Evolutionary conservation across 306 rosid species (phyloP).

Genomic region (Pyrus bretschneideri): DNA sequence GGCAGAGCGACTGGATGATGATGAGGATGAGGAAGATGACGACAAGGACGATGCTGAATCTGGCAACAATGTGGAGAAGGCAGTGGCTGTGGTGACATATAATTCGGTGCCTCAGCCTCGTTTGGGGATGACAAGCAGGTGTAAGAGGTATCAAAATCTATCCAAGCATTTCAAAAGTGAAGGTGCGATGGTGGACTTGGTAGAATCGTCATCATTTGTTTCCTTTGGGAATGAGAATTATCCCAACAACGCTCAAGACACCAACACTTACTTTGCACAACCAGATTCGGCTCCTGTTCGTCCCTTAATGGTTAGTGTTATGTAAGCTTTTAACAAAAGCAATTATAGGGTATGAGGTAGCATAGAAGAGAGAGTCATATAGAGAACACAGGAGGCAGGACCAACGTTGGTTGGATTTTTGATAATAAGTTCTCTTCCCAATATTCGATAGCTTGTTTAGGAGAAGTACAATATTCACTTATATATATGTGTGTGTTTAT

Average conservation of each 20-base stretch:
- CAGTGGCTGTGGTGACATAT: background rate
- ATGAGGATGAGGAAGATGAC: background rate
- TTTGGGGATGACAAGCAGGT: background rate
- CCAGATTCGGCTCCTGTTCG: constrained; percentile 32
- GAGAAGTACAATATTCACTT: background rate
- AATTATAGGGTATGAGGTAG: background rate
- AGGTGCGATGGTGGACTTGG: background rate
- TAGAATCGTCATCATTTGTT: background rate
- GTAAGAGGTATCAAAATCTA: background rate
- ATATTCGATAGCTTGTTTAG: background rate
- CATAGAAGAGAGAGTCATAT: background rate
- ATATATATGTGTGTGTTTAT: too few relatives aligned
- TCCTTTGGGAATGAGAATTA: background rate
- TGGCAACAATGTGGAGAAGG: background rate
- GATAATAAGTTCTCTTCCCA: background rate
- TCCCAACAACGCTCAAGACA: background rate
- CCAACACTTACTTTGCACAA: constrained; percentile 10
- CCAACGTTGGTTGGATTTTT: background rate
- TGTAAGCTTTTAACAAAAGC: background rate
- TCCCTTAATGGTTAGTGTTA: constrained; percentile 25
- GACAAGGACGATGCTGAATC: background rate
- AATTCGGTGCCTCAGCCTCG: background rate
- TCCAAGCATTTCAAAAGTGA: background rate
- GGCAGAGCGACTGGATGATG: background rate
- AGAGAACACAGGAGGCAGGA: background rate